Percentiles rank a stretch among this genome's conserved stretches.
phyloP scores from a whole-genome alignment of 768 basidiomycete species.

The Lyophyllum semitale region DNA sequence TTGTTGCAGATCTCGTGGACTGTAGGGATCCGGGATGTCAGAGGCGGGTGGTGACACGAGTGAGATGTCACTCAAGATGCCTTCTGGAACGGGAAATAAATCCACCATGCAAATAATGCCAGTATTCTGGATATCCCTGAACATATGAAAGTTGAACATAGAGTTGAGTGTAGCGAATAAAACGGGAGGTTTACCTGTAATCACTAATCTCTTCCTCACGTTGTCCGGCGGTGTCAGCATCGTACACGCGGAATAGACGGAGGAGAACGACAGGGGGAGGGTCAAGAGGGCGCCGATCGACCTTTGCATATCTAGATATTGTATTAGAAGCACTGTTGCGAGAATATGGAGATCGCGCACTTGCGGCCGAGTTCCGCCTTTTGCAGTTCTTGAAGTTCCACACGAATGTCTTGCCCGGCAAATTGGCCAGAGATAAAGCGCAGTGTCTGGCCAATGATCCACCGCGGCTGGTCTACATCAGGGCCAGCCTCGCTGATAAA shows the following conservation, averaged over 20 bases:
- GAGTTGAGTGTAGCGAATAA: slow-evolving; percentile 6
- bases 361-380: slow-evolving; percentile 71
- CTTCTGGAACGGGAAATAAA: slow-evolving; percentile 61
- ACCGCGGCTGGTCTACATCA: not conserved
- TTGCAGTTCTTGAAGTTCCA: slow-evolving; percentile 61
- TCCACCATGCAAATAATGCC: slow-evolving; percentile 76
- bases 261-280: slow-evolving; percentile 62
- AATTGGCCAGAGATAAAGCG: slow-evolving; percentile 45
- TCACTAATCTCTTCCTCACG: slow-evolving; percentile 50
- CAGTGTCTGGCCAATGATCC: not conserved
- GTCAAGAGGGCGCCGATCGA: slow-evolving; percentile 68
- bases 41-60: not conserved
- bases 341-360: slow-evolving; percentile 32
- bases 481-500: not conserved
- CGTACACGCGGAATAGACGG: slow-evolving; percentile 48
- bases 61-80: not conserved
- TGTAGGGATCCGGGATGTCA: not conserved
- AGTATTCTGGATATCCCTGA: slow-evolving; percentile 52
- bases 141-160: not conserved
- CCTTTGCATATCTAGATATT: slow-evolving; percentile 51
- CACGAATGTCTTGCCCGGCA: slow-evolving; percentile 45
- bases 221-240: slow-evolving; percentile 37
- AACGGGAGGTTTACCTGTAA: slow-evolving; percentile 42
- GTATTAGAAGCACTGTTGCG: slow-evolving; percentile 3
- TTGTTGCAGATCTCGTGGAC: not conserved